phyloP scores from a whole-genome alignment of 179 eudicot genomes.

The Amaranthus tricolor region DNA sequence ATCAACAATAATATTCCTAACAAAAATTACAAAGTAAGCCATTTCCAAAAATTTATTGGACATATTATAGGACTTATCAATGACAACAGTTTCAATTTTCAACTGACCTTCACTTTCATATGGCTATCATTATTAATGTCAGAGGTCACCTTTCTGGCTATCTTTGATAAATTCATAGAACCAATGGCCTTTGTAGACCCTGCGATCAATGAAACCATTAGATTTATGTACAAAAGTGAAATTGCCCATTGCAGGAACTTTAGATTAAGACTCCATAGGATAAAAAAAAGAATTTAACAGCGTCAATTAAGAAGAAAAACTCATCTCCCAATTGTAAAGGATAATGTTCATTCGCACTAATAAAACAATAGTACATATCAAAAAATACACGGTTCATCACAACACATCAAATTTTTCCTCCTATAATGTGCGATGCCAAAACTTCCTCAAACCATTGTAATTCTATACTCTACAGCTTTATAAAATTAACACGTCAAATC shows the following conservation, averaged over 20 bases:
- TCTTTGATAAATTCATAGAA: conserved; percentile 58
- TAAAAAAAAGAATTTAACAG: neutral
- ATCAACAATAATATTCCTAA: conserved; percentile 6
- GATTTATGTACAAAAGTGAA: conserved; percentile 38
- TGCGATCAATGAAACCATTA: conserved; percentile 42
- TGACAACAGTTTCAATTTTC: neutral
- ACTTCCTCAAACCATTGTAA: neutral
- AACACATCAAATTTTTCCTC: neutral
- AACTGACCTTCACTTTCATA: conserved; percentile 61
- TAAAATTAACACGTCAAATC: too few relatives aligned
- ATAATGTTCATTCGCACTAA: neutral
- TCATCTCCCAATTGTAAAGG: conserved; percentile 1
- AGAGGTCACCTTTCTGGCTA: conserved; percentile 36
- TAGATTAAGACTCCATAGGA: neutral
- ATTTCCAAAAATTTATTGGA: neutral
- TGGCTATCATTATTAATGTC: conserved; percentile 30
- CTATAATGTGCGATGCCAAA: neutral
- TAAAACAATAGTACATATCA: neutral
- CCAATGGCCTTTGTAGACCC: conserved; percentile 63
- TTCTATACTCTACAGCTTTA: too few relatives aligned
- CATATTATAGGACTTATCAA: neutral
- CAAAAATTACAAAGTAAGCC: neutral
- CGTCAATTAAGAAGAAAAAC: conserved; percentile 6
- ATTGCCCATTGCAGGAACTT: conserved; percentile 30
- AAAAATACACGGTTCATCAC: neutral